Conservation (phyloP, 441 rosid species). For the Flueggea neowawraea region DNA sequence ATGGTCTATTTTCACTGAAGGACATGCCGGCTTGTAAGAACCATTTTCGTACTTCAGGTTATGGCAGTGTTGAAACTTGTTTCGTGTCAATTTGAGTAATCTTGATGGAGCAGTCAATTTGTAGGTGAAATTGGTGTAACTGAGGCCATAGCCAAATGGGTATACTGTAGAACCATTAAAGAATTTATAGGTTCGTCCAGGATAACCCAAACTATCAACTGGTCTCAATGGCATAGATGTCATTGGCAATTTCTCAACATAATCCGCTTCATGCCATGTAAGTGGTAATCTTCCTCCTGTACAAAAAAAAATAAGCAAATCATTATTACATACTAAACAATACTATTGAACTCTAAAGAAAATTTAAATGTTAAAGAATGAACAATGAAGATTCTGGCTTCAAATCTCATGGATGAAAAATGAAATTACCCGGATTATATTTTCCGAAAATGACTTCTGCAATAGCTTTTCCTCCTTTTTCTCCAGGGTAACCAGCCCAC, state of each 20-base stretch:
- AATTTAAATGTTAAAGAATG: too few species aligned
- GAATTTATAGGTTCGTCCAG: slow-evolving; percentile 40
- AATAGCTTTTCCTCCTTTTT: slow-evolving; percentile 48
- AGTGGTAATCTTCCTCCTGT: slow-evolving; percentile 46
- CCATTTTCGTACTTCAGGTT: background rate
- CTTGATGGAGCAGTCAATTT: slow-evolving; percentile 12
- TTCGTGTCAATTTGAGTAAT: background rate
- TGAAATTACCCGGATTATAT: slow-evolving; percentile 32
- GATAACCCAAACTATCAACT: slow-evolving; percentile 22
- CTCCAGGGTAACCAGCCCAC: slow-evolving; percentile 57
- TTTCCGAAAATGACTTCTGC: slow-evolving; percentile 48
- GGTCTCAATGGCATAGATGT: slow-evolving; percentile 46
- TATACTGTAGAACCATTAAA: slow-evolving; percentile 26
- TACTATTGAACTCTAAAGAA: too few species aligned
- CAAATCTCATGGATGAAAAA: too few species aligned
- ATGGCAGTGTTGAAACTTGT: slow-evolving; percentile 21
- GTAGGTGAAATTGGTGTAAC: slow-evolving; percentile 27
- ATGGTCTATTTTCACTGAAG: slow-evolving; percentile 16
- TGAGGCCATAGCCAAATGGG: slow-evolving; percentile 41
- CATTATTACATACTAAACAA: too few species aligned
- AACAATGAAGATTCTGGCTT: too few species aligned
- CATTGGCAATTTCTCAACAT: slow-evolving; percentile 31
- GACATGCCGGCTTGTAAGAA: background rate
- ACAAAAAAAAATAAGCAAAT: background rate
- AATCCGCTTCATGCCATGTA: slow-evolving; percentile 35